A percentile compares a stretch with the other conserved stretches of the same genome.
phyloP scores from a whole-genome alignment of 2,329 filamentous ascomycete genomes.

The Stagonosporopsis rhizophila region DNA sequence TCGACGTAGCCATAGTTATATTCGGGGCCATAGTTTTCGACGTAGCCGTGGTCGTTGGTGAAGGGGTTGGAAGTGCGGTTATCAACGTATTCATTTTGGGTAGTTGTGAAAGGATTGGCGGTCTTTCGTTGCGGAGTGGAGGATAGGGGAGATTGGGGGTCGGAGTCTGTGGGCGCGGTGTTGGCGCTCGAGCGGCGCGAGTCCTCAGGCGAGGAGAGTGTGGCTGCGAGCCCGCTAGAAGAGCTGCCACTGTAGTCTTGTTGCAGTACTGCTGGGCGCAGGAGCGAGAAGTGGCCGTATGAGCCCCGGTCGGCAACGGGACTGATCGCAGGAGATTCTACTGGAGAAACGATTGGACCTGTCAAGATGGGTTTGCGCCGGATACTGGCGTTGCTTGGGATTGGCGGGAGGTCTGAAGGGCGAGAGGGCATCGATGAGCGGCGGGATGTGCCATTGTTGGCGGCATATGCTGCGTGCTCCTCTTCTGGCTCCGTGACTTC shows the following conservation, averaged over 20 bases:
- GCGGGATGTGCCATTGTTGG: constrained; percentile 14
- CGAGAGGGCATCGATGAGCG: constrained; percentile 18
- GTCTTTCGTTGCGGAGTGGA: not conserved
- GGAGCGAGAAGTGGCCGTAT: constrained; percentile 22
- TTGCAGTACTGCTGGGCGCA: constrained; percentile 31
- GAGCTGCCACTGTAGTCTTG: constrained; percentile 36
- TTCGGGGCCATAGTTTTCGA: constrained; percentile 45
- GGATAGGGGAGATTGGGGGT: constrained; percentile 16
- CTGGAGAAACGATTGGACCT: not conserved
- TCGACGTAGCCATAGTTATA: constrained; percentile 30
- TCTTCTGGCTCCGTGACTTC: constrained; percentile 44
- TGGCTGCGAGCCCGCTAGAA: constrained; percentile 30
- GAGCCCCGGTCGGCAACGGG: constrained; percentile 31
- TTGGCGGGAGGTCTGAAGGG: constrained; percentile 22
- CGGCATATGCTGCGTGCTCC: constrained; percentile 24
- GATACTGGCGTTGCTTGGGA: constrained; percentile 28
- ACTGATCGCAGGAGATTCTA: constrained; percentile 24
- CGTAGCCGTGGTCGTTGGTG: constrained; percentile 33
- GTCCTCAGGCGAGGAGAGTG: constrained; percentile 9
- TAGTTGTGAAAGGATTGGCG: not conserved
- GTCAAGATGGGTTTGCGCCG: constrained; percentile 35
- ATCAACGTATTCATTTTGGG: not conserved
- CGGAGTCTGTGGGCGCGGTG: constrained; percentile 22
- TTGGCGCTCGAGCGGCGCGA: constrained; percentile 17
- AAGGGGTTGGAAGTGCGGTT: constrained; percentile 34